Percentiles rank a stretch among this genome's conserved stretches.
These are phyloP conservation scores for Verruconis gallopava DNA, from an alignment of 2,329 filamentous ascomycete species.

Conservation along the genomic window DNA sequence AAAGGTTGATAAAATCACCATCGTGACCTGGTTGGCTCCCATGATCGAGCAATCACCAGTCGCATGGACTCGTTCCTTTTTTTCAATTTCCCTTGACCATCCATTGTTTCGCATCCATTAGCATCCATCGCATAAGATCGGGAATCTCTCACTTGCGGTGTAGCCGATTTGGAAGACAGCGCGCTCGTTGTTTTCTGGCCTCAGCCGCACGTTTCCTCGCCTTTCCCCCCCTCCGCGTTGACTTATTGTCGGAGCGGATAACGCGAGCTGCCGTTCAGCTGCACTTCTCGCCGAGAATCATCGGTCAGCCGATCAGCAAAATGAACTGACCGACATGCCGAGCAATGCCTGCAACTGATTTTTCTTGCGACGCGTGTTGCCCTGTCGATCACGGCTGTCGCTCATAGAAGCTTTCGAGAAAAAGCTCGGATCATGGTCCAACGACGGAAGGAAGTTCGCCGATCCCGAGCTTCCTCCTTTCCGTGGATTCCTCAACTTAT, in stretches of 20 bases:
- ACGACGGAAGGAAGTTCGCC: too few relatives aligned
- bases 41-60: not conserved
- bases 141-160: not conserved
- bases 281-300: not conserved
- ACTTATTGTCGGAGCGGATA: not conserved
- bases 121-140: not conserved
- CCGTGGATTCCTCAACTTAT: too few relatives aligned
- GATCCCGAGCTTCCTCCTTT: too few relatives aligned
- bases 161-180: too few relatives aligned
- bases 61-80: not conserved
- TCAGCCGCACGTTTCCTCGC: not conserved
- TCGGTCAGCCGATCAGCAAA: too few relatives aligned
- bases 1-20: too few relatives aligned
- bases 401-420: not conserved
- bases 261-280: not conserved
- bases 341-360: too few relatives aligned
- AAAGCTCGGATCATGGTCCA: too few relatives aligned
- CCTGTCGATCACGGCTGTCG: not conserved
- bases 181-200: not conserved
- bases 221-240: not conserved
- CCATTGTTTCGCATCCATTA: not conserved
- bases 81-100: not conserved
- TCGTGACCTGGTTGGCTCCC: too few relatives aligned
- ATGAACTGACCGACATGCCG: too few relatives aligned
- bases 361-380: not conserved